phyloP scores from a whole-genome alignment of 2,329 filamentous ascomycete genomes.

The Cladophialophora psammophila region DNA sequence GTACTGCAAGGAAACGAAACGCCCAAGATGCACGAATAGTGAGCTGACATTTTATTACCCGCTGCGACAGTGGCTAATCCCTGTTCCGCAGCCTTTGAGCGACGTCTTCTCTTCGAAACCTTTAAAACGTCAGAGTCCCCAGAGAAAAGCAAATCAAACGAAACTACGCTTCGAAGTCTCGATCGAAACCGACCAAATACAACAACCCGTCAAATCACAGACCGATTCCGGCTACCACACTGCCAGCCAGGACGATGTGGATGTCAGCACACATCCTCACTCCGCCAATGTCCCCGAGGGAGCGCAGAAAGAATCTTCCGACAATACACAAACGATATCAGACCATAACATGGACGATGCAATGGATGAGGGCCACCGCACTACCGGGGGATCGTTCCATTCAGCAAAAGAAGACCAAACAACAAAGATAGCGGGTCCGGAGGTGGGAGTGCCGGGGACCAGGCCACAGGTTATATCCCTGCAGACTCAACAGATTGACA shows the following conservation, averaged over 20 bases:
- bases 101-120: constrained; percentile 57
- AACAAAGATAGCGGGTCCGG: constrained; percentile 41
- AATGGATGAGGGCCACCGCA: constrained; percentile 45
- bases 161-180: constrained; percentile 45
- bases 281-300: constrained; percentile 7
- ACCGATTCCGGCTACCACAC: constrained; percentile 59
- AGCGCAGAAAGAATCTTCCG: constrained; percentile 24
- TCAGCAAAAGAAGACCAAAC: constrained; percentile 50
- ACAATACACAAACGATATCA: constrained; percentile 29
- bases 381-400: constrained; percentile 56
- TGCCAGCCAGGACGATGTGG: constrained; percentile 52
- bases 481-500: neutral
- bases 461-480: constrained; percentile 47
- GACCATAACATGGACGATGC: constrained; percentile 47
- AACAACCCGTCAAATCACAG: constrained; percentile 49
- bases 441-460: constrained; percentile 25
- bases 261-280: constrained; percentile 43
- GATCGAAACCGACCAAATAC: constrained; percentile 44
- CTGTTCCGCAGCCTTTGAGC: constrained; percentile 52
- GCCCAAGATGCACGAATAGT: constrained; percentile 54
- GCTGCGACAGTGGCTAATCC: constrained; percentile 27
- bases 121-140: constrained; percentile 42
- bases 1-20: constrained; percentile 54
- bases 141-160: constrained; percentile 46
- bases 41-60: constrained; percentile 36